These are phyloP conservation scores for Hypoxylon lenormandii DNA, from an alignment of 495 filamentous ascomycete genomes.

Conservation along the genomic window DNA sequence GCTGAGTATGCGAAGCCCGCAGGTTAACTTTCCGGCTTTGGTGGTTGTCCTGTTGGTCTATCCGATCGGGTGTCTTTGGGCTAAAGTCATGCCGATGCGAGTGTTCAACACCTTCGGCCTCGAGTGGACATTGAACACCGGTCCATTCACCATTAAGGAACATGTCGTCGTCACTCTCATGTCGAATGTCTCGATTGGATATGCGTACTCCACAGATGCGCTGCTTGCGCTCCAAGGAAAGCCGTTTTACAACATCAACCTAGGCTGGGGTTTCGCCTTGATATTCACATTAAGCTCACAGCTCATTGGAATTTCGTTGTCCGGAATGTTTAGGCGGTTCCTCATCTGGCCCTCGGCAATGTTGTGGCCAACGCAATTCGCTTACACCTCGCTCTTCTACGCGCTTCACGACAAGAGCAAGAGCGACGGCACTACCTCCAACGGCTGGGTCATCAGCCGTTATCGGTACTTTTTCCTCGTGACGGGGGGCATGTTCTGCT, in stretches of 20 bases:
- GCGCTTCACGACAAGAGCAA: slow-evolving; percentile 70
- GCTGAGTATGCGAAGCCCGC: slow-evolving; percentile 64
- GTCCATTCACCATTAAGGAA: slow-evolving; percentile 75
- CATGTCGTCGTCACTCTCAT: slow-evolving; percentile 72
- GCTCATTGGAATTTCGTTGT: slow-evolving; percentile 72
- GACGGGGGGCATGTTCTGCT: slow-evolving; percentile 67
- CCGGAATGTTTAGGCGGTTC: slow-evolving; percentile 71
- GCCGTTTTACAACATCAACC: slow-evolving; percentile 68
- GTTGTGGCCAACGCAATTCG: slow-evolving; percentile 72
- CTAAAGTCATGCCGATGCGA: slow-evolving; percentile 64
- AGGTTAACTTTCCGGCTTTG: slow-evolving; percentile 69
- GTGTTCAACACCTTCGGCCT: slow-evolving; percentile 65
- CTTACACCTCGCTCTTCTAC: slow-evolving; percentile 70
- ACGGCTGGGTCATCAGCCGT: slow-evolving; percentile 70
- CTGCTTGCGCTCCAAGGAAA: slow-evolving; percentile 64
- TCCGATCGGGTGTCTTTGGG: slow-evolving; percentile 68
- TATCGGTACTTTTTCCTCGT: slow-evolving; percentile 71
- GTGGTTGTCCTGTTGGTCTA: slow-evolving; percentile 70
- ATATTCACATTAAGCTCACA: slow-evolving; percentile 74
- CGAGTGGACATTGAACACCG: slow-evolving; percentile 65
- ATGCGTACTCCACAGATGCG: slow-evolving; percentile 69
- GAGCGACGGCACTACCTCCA: slow-evolving; percentile 63
- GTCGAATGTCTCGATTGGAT: slow-evolving; percentile 56
- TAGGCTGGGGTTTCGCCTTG: slow-evolving; percentile 71
- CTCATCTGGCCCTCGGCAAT: slow-evolving; percentile 71